These are phyloP conservation scores for Sphaerulina vaccinii DNA, from an alignment of 2,329 filamentous ascomycete species.

Conservation along the genomic window DNA sequence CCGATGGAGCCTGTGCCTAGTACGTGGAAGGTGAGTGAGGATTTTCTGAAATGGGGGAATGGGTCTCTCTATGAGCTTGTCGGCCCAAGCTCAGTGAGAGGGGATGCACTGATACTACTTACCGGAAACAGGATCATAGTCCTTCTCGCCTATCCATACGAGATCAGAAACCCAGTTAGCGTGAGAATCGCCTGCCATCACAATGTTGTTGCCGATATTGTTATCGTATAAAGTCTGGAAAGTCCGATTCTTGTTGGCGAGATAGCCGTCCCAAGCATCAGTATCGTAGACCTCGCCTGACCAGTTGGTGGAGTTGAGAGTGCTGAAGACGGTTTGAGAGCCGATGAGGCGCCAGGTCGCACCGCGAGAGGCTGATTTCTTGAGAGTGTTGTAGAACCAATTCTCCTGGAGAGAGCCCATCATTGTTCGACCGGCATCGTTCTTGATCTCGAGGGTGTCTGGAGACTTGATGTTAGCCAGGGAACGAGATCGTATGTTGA, in stretches of 20 bases:
- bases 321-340: slow-evolving; percentile 66
- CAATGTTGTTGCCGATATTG: slow-evolving; percentile 67
- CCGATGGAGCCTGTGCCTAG: slow-evolving; percentile 28
- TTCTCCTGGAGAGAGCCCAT: slow-evolving; percentile 32
- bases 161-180: slow-evolving; percentile 54
- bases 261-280: slow-evolving; percentile 64
- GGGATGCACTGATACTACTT: slow-evolving; percentile 36
- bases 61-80: too few relatives aligned
- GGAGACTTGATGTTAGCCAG: too few relatives aligned
- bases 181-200: slow-evolving; percentile 69
- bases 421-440: slow-evolving; percentile 32
- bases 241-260: slow-evolving; percentile 68
- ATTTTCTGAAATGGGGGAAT: too few relatives aligned
- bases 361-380: slow-evolving; percentile 52
- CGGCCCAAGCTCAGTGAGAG: background rate
- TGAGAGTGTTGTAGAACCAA: slow-evolving; percentile 53
- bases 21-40: too few relatives aligned
- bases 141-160: slow-evolving; percentile 42
- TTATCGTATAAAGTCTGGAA: slow-evolving; percentile 60
- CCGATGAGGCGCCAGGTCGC: slow-evolving; percentile 69
- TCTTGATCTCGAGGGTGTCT: slow-evolving; percentile 27
- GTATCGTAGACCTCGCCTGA: slow-evolving; percentile 47
- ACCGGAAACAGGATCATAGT: slow-evolving; percentile 42
- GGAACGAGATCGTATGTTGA: too few relatives aligned
- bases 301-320: slow-evolving; percentile 45